These are phyloP conservation scores for Colletotrichum neosansevieriae DNA, from an alignment of 2,329 filamentous ascomycete species.

Conservation along the genomic window DNA sequence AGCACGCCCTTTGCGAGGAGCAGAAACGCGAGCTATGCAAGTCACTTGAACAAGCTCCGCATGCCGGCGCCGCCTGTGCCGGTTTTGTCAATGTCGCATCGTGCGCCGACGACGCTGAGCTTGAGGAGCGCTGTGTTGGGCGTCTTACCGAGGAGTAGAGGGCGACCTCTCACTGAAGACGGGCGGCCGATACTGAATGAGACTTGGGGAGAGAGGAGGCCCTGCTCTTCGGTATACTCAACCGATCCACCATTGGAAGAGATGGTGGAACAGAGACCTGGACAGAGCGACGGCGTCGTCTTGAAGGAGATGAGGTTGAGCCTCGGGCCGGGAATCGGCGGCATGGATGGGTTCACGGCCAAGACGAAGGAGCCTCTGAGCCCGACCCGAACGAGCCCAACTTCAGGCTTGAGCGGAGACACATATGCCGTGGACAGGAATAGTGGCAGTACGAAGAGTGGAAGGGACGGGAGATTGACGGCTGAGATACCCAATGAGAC, in stretches of 20 bases:
- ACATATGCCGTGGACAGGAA: slow-evolving; percentile 25
- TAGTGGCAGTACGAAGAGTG: not conserved
- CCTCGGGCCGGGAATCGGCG: slow-evolving; percentile 26
- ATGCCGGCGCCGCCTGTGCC: slow-evolving; percentile 41
- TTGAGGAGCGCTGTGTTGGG: slow-evolving; percentile 46
- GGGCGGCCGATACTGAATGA: slow-evolving; percentile 27
- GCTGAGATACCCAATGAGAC: slow-evolving; percentile 22
- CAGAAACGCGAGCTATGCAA: slow-evolving; percentile 42
- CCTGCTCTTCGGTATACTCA: slow-evolving; percentile 36
- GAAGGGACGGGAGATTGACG: slow-evolving; percentile 4
- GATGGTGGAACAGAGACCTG: not conserved
- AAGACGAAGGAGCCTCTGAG: slow-evolving; percentile 48
- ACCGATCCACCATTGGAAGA: slow-evolving; percentile 19
- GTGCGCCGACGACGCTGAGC: slow-evolving; percentile 47
- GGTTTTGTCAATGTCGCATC: slow-evolving; percentile 35
- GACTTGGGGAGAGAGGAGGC: slow-evolving; percentile 24
- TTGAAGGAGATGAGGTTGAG: slow-evolving; percentile 34
- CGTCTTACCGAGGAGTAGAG: slow-evolving; percentile 43
- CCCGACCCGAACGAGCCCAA: slow-evolving; percentile 44
- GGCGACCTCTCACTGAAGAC: slow-evolving; percentile 32
- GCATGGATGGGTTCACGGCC: slow-evolving; percentile 49
- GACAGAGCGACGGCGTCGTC: slow-evolving; percentile 35
- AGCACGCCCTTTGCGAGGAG: slow-evolving; percentile 40
- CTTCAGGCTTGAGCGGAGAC: slow-evolving; percentile 43
- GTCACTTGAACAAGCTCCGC: slow-evolving; percentile 30